Evolutionary conservation across 1,284 basidiomycete species (phyloP).

Genomic region (Dichomitus squalens): DNA sequence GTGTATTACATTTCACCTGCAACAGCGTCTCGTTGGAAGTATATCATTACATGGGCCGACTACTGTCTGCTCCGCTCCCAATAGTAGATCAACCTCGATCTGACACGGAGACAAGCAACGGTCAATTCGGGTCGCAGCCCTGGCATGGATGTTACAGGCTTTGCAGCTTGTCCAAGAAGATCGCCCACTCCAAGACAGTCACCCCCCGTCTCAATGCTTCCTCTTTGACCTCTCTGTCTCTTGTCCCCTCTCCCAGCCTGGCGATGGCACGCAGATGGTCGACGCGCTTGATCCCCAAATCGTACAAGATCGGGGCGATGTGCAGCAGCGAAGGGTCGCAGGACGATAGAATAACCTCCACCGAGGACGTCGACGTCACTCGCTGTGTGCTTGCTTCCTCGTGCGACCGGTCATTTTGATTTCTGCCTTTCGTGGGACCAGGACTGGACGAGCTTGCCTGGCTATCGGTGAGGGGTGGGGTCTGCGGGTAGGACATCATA

Average conservation of each 20-base stretch:
- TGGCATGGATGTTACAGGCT: constrained; percentile 28
- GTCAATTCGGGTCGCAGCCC: too few species aligned
- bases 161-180: constrained; percentile 58
- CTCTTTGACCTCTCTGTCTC: constrained; percentile 66
- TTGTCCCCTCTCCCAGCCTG: constrained; percentile 59
- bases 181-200: constrained; percentile 77
- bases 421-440: neutral
- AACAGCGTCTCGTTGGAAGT: too few species aligned
- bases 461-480: constrained; percentile 33
- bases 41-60: neutral
- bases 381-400: constrained; percentile 10
- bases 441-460: constrained; percentile 27
- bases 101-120: too few species aligned
- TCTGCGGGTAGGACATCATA: constrained; percentile 31
- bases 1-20: neutral
- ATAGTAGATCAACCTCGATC: too few species aligned
- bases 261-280: constrained; percentile 64
- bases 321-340: constrained; percentile 64
- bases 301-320: constrained; percentile 53
- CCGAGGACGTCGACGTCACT: constrained; percentile 39
- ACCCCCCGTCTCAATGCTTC: constrained; percentile 65
- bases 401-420: constrained; percentile 9
- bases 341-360: constrained; percentile 53
- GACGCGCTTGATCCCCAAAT: constrained; percentile 56
- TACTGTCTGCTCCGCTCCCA: too few species aligned